phyloP scores from a whole-genome alignment of 345 rosid genomes.

The Citrus hindsii region DNA sequence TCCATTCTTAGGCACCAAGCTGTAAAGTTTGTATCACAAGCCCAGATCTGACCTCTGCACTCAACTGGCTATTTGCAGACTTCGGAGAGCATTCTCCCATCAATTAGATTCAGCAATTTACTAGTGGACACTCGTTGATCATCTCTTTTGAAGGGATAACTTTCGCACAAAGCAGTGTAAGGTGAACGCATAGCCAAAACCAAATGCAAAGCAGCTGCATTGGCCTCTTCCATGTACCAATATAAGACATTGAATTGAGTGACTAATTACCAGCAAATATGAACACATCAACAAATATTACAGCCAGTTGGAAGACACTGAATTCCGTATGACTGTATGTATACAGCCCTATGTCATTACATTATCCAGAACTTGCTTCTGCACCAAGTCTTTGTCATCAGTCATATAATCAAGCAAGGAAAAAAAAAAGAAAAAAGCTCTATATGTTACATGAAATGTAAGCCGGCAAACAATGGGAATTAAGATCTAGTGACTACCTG shows the following conservation, averaged over 20 bases:
- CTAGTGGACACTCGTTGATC: background rate
- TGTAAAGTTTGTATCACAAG: background rate
- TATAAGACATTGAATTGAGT: too few relatives aligned
- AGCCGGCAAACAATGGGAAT: constrained; percentile 8
- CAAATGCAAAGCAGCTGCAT: background rate
- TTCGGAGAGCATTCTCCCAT: background rate
- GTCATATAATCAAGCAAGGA: background rate
- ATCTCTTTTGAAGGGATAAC: background rate
- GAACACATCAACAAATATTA: background rate
- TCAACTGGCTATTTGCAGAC: background rate
- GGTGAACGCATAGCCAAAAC: background rate
- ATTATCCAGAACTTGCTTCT: background rate
- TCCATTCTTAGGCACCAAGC: background rate
- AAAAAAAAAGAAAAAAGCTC: background rate
- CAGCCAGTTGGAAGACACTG: background rate
- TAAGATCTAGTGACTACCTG: constrained; percentile 4
- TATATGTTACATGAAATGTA: background rate
- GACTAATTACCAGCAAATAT: background rate
- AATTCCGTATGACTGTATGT: background rate
- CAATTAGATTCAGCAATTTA: background rate
- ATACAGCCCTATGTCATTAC: constrained; percentile 12
- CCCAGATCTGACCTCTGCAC: background rate
- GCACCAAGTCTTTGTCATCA: background rate
- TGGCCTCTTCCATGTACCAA: background rate
- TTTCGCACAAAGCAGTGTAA: background rate